These are phyloP conservation scores for Colletotrichum caudatum DNA, from an alignment of 2,329 filamentous ascomycete species.

Conservation along the genomic window DNA sequence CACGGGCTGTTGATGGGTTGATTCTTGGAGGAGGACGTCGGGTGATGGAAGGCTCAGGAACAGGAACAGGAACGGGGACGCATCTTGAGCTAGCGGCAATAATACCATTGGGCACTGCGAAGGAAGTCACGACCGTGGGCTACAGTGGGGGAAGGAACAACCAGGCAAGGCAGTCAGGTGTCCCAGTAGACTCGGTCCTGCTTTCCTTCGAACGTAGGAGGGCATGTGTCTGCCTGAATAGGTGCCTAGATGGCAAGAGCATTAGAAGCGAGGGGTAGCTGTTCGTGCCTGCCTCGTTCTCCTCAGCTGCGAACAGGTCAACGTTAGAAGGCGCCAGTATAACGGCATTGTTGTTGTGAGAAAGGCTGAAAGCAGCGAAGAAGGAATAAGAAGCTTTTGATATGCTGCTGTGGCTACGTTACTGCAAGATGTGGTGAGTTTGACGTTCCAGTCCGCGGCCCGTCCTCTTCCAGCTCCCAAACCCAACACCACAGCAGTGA, in stretches of 20 bases:
- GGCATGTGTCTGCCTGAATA: not conserved
- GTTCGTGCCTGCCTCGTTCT: not conserved
- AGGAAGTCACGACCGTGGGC: not conserved
- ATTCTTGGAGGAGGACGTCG: not conserved
- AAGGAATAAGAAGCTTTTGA: slow-evolving; percentile 17
- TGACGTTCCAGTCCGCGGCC: not conserved
- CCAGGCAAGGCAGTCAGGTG: not conserved
- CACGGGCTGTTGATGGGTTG: not conserved
- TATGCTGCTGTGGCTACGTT: slow-evolving; percentile 23
- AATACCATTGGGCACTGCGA: not conserved
- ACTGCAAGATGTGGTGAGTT: not conserved
- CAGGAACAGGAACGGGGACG: not conserved
- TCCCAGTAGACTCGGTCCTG: not conserved
- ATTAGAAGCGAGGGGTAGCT: not conserved
- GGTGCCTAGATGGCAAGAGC: not conserved
- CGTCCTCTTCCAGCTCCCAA: not conserved
- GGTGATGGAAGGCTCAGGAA: no score
- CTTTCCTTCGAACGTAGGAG: not conserved
- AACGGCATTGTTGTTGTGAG: not conserved
- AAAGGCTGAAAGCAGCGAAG: not conserved
- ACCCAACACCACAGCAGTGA: slow-evolving; percentile 21
- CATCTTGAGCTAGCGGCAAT: not conserved
- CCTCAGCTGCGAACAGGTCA: no score
- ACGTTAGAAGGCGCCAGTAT: not conserved
- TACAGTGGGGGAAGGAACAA: not conserved